Conservation (phyloP, 2,329 filamentous ascomycete species). For the Diaporthe sp. region DNA sequence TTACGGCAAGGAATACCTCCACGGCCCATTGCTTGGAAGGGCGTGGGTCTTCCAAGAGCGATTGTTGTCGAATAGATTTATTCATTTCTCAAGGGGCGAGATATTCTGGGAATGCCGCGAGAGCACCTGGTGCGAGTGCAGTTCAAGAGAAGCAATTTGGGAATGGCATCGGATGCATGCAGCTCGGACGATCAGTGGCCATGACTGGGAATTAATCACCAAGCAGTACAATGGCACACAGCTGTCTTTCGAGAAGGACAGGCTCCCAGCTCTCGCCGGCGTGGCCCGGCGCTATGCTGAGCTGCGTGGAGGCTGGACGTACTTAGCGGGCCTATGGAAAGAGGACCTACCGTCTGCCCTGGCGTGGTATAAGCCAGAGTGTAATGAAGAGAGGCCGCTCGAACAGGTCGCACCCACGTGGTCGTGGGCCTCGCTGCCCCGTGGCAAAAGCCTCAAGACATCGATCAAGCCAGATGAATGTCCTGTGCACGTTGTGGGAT, state of each 20-base stretch:
- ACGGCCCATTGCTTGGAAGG: not conserved
- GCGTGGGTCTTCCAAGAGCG: conserved; percentile 28
- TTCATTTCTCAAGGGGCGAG: conserved; percentile 1
- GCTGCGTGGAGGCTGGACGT: not conserved
- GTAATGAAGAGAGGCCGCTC: not conserved
- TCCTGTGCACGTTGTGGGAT: not conserved
- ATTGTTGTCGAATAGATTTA: not conserved
- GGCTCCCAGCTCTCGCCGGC: not conserved
- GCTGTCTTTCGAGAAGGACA: not conserved
- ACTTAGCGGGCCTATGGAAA: conserved; percentile 8
- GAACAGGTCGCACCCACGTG: conserved; percentile 3
- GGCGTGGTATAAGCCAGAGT: not conserved
- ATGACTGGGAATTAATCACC: not conserved
- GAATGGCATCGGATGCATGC: not conserved
- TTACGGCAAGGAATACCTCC: not conserved
- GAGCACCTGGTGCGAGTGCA: conserved; percentile 21
- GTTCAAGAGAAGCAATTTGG: not conserved
- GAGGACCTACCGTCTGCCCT: not conserved
- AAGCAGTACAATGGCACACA: not conserved
- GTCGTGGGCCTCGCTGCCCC: conserved; percentile 2
- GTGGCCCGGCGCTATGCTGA: not conserved
- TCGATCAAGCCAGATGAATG: not conserved
- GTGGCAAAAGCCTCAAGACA: not conserved
- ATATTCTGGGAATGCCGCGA: conserved; percentile 30
- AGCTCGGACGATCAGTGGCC: not conserved